These are phyloP conservation scores for Cadophora sp. DNA, from an alignment of 2,329 filamentous ascomycete species.

Conservation along the genomic window DNA sequence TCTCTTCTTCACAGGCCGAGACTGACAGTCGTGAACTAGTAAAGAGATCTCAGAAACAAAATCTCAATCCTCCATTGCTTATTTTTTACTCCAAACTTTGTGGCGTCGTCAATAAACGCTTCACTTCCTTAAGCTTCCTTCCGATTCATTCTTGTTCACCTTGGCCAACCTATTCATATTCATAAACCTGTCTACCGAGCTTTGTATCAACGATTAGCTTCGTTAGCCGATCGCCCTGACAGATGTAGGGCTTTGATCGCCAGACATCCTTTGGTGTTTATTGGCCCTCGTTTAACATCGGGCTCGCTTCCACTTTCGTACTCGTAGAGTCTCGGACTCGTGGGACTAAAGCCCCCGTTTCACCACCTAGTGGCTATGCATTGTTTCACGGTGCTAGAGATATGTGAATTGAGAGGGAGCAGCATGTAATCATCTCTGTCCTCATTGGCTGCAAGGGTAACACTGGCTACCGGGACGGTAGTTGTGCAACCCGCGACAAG, in stretches of 20 bases:
- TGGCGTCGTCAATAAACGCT: background rate
- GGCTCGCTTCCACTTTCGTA: background rate
- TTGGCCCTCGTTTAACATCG: background rate
- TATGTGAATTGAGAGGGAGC: background rate
- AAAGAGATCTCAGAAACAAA: background rate
- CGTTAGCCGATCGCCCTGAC: background rate
- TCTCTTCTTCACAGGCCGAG: background rate
- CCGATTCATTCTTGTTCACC: background rate
- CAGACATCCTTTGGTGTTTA: background rate
- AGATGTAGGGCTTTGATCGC: background rate
- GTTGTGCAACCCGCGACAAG: background rate
- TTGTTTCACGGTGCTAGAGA: background rate
- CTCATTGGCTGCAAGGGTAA: background rate
- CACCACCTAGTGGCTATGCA: constrained; percentile 2
- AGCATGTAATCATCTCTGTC: background rate
- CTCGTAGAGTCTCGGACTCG: constrained; percentile 6
- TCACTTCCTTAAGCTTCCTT: background rate
- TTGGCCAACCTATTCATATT: background rate
- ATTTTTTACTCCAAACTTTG: background rate
- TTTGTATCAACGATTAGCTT: background rate
- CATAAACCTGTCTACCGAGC: too few species aligned
- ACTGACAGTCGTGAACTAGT: too few species aligned
- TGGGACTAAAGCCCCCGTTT: background rate
- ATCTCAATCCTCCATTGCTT: background rate
- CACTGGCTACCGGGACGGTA: background rate